Conservation (phyloP, 2,329 filamentous ascomycete species). For the Cordyceps pruinosa region DNA sequence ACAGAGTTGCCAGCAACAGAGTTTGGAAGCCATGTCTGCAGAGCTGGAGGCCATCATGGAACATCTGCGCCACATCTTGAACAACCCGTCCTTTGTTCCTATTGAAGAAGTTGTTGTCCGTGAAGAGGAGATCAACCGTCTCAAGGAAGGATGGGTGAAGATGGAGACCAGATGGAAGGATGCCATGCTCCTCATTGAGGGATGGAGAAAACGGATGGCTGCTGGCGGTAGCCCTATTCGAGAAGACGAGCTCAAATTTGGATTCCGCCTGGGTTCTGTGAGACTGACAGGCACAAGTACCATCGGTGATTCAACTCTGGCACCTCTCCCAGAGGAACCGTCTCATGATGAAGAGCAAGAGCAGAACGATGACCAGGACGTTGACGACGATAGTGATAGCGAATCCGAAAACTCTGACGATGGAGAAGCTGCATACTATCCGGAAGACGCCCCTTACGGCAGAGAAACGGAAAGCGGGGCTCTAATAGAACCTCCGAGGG, state of each 20-base stretch:
- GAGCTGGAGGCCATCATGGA: conserved; percentile 74
- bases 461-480: conserved; percentile 28
- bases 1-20: conserved; percentile 30
- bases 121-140: conserved; percentile 79
- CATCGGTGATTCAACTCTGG: conserved; percentile 18
- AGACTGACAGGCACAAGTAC: conserved; percentile 47
- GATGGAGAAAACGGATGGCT: conserved; percentile 79
- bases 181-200: conserved; percentile 82
- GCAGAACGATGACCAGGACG: conserved; percentile 18
- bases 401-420: conserved; percentile 40
- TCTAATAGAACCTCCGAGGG: conserved; percentile 12
- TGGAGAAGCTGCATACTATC: conserved; percentile 35
- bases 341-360: neutral
- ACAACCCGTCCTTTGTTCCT: conserved; percentile 92
- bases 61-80: conserved; percentile 76
- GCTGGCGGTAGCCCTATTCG: conserved; percentile 63
- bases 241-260: conserved; percentile 60
- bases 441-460: conserved; percentile 24
- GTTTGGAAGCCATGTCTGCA: conserved; percentile 58
- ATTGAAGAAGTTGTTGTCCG: conserved; percentile 90
- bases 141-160: conserved; percentile 83
- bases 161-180: conserved; percentile 91
- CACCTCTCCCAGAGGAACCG: neutral
- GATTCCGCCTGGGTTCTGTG: conserved; percentile 56
- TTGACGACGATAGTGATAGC: conserved; percentile 27